Percentiles rank a stretch among this genome's conserved stretches.
These are phyloP conservation scores for Miscanthus lutarioriparius DNA, from an alignment of 176 grass and related monocot species.

Conservation along the genomic window DNA sequence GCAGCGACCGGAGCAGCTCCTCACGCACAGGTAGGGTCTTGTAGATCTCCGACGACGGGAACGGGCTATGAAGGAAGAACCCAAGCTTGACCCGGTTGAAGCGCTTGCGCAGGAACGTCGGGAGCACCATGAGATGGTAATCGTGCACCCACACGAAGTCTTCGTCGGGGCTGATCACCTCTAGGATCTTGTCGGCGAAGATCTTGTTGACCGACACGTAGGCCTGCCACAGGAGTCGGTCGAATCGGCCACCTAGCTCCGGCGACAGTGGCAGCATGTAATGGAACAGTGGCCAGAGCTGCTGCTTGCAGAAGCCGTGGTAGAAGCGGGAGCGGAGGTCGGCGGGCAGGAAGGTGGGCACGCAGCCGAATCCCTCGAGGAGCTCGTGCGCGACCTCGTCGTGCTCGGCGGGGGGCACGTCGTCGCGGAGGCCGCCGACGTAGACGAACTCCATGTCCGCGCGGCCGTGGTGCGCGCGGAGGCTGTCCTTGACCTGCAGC, in stretches of 20 bases:
- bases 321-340: slow-evolving; percentile 80
- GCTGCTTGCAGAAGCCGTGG: slow-evolving; percentile 97
- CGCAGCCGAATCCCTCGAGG: slow-evolving; percentile 68
- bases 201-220: slow-evolving; percentile 97
- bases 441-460: slow-evolving; percentile 82
- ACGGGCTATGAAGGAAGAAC: slow-evolving; percentile 91
- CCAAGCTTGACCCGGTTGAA: slow-evolving; percentile 86
- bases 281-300: slow-evolving; percentile 99
- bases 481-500: slow-evolving; percentile 76
- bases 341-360: slow-evolving; percentile 76
- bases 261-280: slow-evolving; percentile 97
- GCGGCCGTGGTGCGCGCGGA: slow-evolving; percentile 50
- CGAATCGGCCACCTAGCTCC: slow-evolving; percentile 88
- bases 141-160: slow-evolving; percentile 96
- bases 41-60: slow-evolving; percentile 87
- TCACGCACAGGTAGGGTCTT: slow-evolving; percentile 79
- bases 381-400: slow-evolving; percentile 70
- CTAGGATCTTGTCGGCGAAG: slow-evolving; percentile 88
- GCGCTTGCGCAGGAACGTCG: slow-evolving; percentile 78
- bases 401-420: slow-evolving; percentile 64
- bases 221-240: slow-evolving; percentile 81
- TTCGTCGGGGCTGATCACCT: slow-evolving; percentile 93
- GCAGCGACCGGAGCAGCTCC: slow-evolving; percentile 72
- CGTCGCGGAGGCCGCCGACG: slow-evolving; percentile 77
- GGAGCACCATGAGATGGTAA: slow-evolving; percentile 92